Evolutionary conservation across 2,329 filamentous ascomycete species (phyloP).

Genomic region (Dactylellina leptospora): DNA sequence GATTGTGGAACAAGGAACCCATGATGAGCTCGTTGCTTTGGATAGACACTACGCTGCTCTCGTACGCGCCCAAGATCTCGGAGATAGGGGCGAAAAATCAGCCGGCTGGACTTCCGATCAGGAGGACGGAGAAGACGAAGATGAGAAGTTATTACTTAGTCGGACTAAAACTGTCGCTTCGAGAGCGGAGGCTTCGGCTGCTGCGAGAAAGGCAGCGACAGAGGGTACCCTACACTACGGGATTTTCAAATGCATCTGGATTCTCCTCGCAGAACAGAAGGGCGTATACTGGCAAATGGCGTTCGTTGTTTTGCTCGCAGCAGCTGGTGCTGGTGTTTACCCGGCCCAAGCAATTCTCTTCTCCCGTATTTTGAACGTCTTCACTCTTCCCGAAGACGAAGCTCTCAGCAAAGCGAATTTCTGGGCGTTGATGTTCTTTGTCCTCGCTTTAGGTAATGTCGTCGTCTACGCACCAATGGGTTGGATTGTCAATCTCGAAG

Average conservation of each 20-base stretch:
- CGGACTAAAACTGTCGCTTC: conserved; percentile 44
- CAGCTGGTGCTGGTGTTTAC: conserved; percentile 59
- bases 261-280: conserved; percentile 68
- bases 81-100: conserved; percentile 59
- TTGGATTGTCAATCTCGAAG: conserved; percentile 52
- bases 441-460: conserved; percentile 67
- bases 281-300: conserved; percentile 65
- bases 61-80: conserved; percentile 71
- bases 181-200: conserved; percentile 35
- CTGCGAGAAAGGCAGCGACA: conserved; percentile 53
- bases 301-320: conserved; percentile 64
- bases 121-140: conserved; percentile 53
- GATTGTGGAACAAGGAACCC: conserved; percentile 77
- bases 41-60: conserved; percentile 73
- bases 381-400: conserved; percentile 60
- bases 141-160: conserved; percentile 22
- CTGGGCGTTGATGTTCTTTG: conserved; percentile 73
- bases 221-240: conserved; percentile 57
- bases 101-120: conserved; percentile 32
- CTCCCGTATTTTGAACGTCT: conserved; percentile 66
- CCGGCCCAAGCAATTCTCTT: conserved; percentile 69
- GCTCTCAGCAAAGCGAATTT: conserved; percentile 64
- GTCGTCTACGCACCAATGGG: conserved; percentile 50
- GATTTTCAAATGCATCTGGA: conserved; percentile 67
- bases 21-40: conserved; percentile 73